Evolutionary conservation across 2,329 filamentous ascomycete genomes (phyloP).

Genomic region (Daldinia sp.): DNA sequence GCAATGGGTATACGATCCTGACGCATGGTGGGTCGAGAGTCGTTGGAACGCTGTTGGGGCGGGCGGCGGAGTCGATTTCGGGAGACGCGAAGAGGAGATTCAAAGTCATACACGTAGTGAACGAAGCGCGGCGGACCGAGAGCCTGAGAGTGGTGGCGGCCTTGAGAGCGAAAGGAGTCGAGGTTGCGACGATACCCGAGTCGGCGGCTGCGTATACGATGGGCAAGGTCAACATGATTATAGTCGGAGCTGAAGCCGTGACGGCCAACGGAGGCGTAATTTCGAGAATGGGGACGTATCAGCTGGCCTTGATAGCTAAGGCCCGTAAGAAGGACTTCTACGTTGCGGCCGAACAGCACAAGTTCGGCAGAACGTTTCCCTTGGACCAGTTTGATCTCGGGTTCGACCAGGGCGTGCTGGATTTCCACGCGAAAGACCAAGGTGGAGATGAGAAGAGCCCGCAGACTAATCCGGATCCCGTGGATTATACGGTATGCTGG

Average conservation of each 20-base stretch:
- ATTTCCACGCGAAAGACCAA: slow-evolving; percentile 39
- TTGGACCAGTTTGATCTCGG: slow-evolving; percentile 69
- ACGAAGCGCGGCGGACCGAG: slow-evolving; percentile 64
- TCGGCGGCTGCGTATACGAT: slow-evolving; percentile 82
- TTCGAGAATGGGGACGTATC: slow-evolving; percentile 83
- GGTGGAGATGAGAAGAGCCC: slow-evolving; percentile 18
- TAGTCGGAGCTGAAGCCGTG: slow-evolving; percentile 82
- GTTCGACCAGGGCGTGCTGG: slow-evolving; percentile 51
- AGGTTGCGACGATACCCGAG: slow-evolving; percentile 82
- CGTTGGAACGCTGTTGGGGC: slow-evolving; percentile 77
- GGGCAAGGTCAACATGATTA: slow-evolving; percentile 72
- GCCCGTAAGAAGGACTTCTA: slow-evolving; percentile 75
- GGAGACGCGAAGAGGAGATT: slow-evolving; percentile 69
- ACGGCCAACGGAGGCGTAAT: slow-evolving; percentile 95
- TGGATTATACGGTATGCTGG: slow-evolving; percentile 43
- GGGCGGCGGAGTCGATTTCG: slow-evolving; percentile 71
- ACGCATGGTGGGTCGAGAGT: slow-evolving; percentile 90
- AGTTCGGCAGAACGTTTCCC: slow-evolving; percentile 90
- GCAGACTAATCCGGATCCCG: slow-evolving; percentile 30
- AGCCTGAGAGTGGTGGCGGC: slow-evolving; percentile 74
- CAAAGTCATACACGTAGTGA: slow-evolving; percentile 81
- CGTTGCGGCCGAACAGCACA: slow-evolving; percentile 94
- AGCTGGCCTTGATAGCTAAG: slow-evolving; percentile 84
- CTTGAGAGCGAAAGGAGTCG: slow-evolving; percentile 76
- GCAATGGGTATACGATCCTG: slow-evolving; percentile 81